Evolutionary conservation across 139 green algal genomes (phyloP).

Genomic region (Deuterostichococcus epilithicus): DNA sequence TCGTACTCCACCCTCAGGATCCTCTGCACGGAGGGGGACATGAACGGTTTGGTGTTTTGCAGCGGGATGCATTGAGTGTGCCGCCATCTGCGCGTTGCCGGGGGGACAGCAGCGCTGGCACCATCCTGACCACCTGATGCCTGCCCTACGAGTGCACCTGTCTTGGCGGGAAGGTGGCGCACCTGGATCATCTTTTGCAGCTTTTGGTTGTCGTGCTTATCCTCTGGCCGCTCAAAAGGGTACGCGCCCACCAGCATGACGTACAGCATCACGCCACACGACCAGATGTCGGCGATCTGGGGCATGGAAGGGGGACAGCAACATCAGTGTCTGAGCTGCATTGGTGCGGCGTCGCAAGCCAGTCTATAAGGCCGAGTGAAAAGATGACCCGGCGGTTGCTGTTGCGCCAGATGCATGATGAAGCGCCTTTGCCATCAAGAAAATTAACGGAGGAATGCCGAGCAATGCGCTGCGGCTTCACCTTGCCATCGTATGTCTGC

Average conservation of each 20-base stretch:
- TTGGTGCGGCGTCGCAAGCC: not conserved
- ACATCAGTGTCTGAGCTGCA: not conserved
- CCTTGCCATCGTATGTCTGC: constrained; percentile 88
- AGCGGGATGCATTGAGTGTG: constrained; percentile 26
- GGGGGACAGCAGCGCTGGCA: not conserved
- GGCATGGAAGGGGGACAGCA: not conserved
- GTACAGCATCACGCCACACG: constrained; percentile 96
- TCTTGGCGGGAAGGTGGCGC: not conserved
- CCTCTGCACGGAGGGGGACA: constrained; percentile 42
- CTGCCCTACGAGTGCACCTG: not conserved
- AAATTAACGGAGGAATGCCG: no score
- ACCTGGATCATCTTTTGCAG: constrained; percentile 69
- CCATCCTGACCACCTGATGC: not conserved
- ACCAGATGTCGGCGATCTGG: constrained; percentile 91
- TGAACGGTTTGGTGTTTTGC: constrained; percentile 32
- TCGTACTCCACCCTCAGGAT: constrained; percentile 84
- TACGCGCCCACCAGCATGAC: constrained; percentile 95
- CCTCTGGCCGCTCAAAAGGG: constrained; percentile 94
- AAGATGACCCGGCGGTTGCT: no score
- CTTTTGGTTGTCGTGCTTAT: constrained; percentile 82
- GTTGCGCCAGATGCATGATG: no score
- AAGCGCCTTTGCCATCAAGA: not conserved
- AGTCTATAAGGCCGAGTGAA: no score
- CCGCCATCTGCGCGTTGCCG: not conserved
- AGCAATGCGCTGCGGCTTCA: not conserved